Percentiles rank a stretch among this genome's conserved stretches.
These are phyloP conservation scores for Hordeum vulgare DNA, from an alignment of 176 grass and related monocot genomes.

Conservation along the genomic window MorexV3_pseudomolecules_assembly NC_058522.1:539881437-539881936, in stretches of 20 bases:
- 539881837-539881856: background rate
- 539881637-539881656: background rate
- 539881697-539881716: background rate
- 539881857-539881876: background rate
- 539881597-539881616: background rate
- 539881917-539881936: background rate
- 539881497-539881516: too few relatives aligned
- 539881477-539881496: too few relatives aligned
- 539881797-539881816: background rate
- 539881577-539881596: background rate
- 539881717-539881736: background rate
- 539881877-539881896: background rate
- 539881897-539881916: background rate
- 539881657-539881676: constrained; percentile 1
- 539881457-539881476: too few relatives aligned
- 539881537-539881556: too few relatives aligned
- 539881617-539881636: background rate
- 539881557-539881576: too few relatives aligned
- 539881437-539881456: too few relatives aligned
- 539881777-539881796: background rate
- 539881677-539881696: background rate
- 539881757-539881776: background rate
- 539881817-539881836: background rate
- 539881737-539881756: background rate
- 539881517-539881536: background rate